A percentile compares a stretch with the other conserved stretches of the same genome.
Conservation (phyloP, 768 basidiomycete genomes). For the Agaricus blazei region DNA sequence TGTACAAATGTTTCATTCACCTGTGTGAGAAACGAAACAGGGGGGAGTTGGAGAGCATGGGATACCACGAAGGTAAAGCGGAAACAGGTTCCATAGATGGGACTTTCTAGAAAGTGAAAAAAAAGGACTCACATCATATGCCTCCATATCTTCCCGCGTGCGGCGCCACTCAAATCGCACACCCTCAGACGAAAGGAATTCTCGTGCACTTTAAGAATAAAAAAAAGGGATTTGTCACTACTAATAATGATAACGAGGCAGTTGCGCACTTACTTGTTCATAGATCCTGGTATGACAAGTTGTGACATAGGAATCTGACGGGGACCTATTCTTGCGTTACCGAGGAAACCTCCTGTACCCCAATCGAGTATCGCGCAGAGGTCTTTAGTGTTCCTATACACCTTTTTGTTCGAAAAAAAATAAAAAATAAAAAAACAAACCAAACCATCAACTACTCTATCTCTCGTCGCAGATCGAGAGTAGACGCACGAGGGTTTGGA, state of each 20-base stretch:
- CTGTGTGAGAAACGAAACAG: too few species aligned
- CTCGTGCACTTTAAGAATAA: conserved; percentile 43
- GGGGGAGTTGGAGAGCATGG: not conserved
- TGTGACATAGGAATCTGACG: conserved; percentile 58
- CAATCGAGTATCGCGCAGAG: conserved; percentile 46
- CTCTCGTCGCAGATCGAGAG: conserved; percentile 9
- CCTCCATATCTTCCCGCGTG: conserved; percentile 36
- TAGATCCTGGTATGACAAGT: conserved; percentile 50
- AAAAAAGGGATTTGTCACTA: conserved; percentile 12
- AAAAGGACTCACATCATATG: conserved; percentile 54
- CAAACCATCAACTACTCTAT: conserved; percentile 10
- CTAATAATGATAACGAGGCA: not conserved
- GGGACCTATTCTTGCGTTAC: conserved; percentile 50
- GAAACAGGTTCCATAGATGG: not conserved
- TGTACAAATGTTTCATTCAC: too few species aligned
- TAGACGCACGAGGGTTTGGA: conserved; percentile 44
- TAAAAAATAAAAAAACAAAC: not conserved
- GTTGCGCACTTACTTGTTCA: conserved; percentile 35
- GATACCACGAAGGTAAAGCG: not conserved
- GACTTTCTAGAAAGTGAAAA: not conserved
- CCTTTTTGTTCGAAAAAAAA: conserved; percentile 15
- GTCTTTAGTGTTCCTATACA: conserved; percentile 44
- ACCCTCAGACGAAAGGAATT: conserved; percentile 53
- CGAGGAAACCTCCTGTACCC: conserved; percentile 48
- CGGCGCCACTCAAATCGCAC: conserved; percentile 65